Evolutionary conservation across 1,139 yeast species (phyloP).

Genomic region (Blastobotrys raffinosifermentans): DNA sequence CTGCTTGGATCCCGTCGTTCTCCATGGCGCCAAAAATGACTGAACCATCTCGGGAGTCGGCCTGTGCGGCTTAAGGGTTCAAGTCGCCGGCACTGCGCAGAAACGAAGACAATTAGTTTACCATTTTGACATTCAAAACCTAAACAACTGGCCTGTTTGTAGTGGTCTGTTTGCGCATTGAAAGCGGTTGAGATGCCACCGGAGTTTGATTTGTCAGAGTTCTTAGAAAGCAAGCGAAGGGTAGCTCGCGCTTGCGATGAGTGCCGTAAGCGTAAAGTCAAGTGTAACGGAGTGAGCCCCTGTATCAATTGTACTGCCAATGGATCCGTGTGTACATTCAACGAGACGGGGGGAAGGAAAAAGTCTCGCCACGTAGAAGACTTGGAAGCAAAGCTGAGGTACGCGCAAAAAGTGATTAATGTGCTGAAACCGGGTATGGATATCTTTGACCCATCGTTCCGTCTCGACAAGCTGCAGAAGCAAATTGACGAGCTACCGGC

Average conservation of each 20-base stretch:
- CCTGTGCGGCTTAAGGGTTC: no score
- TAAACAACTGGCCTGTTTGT: constrained; percentile 47
- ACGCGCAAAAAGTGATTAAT: constrained; percentile 31
- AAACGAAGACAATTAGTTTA: constrained; percentile 18
- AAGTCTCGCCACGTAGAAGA: constrained; percentile 22
- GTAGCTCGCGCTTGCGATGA: constrained; percentile 83
- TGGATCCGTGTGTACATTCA: constrained; percentile 47
- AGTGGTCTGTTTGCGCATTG: constrained; percentile 41
- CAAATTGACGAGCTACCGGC: background rate
- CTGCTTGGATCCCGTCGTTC: no score
- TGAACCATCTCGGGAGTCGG: no score
- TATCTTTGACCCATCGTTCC: background rate
- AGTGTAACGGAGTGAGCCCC: constrained; percentile 62
- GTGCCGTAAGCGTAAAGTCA: constrained; percentile 61
- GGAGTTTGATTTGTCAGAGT: no score
- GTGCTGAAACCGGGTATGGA: constrained; percentile 34
- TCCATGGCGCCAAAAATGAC: no score
- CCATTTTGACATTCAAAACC: constrained; percentile 30
- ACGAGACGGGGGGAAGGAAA: constrained; percentile 51
- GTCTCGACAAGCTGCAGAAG: background rate
- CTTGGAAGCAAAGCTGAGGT: constrained; percentile 28
- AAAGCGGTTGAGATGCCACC: constrained; percentile 40
- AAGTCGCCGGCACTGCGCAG: constrained; percentile 23
- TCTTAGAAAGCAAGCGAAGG: constrained; percentile 45
- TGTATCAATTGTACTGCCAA: constrained; percentile 44